phyloP scores from a whole-genome alignment of 2,329 filamentous ascomycete species.

The Colletotrichum sublineola region DNA sequence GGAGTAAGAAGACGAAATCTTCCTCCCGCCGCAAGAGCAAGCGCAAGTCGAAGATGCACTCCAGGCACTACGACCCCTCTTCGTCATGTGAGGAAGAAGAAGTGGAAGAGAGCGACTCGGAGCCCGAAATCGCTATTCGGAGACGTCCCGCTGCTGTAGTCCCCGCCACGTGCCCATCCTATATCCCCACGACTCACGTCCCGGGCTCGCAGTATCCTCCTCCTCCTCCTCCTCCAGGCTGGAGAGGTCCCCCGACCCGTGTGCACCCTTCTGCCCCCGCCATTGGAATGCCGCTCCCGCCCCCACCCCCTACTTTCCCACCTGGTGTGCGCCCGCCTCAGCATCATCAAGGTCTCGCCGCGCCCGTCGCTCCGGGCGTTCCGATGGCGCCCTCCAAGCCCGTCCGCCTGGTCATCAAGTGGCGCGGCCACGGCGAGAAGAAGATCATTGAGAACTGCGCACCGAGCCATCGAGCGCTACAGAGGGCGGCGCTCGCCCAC shows the following conservation, averaged over 20 bases:
- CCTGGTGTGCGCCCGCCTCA: conserved; percentile 25
- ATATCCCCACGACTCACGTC: conserved; percentile 45
- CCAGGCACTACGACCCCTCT: conserved; percentile 8
- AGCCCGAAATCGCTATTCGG: conserved; percentile 45
- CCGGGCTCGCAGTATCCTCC: conserved; percentile 14
- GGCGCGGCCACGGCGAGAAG: conserved; percentile 48
- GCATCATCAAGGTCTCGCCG: not conserved
- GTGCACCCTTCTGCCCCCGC: conserved; percentile 39
- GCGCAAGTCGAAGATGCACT: conserved; percentile 22
- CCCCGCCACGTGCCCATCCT: conserved; percentile 19
- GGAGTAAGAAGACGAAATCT: conserved; percentile 27
- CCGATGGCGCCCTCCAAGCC: conserved; percentile 39
- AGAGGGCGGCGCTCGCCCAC: conserved; percentile 42
- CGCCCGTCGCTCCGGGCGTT: conserved; percentile 15
- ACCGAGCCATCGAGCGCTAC: conserved; percentile 27
- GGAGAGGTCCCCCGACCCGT: conserved; percentile 30
- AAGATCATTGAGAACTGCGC: conserved; percentile 49
- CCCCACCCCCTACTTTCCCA: conserved; percentile 23
- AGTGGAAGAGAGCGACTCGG: conserved; percentile 17
- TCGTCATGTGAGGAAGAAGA: conserved; percentile 9
- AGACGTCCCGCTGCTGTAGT: conserved; percentile 34
- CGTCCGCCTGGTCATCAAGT: conserved; percentile 48
- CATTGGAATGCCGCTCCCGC: conserved; percentile 6
- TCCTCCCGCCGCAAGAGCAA: conserved; percentile 23
- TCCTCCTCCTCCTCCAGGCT: conserved; percentile 31